Evolutionary conservation across 495 filamentous ascomycete species (phyloP).

Genomic region (Aspergillus nidulans): DNA sequence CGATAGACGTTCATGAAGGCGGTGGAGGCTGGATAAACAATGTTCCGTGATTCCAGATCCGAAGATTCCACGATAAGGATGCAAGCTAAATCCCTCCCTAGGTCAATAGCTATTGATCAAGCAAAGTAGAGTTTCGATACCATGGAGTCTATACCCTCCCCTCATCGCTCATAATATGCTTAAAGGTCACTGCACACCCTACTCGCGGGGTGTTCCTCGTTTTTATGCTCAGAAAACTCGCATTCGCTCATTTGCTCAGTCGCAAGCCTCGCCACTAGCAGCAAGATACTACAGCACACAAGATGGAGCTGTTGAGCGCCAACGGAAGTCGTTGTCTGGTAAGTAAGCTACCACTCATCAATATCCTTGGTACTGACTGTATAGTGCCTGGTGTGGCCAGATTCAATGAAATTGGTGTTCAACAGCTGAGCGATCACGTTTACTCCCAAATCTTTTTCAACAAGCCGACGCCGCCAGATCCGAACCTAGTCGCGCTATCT

Average conservation of each 20-base stretch:
- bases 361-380: conserved; percentile 17
- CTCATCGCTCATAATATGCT: conserved; percentile 15
- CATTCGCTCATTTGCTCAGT: conserved; percentile 14
- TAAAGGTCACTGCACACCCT: conserved; percentile 32
- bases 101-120: conserved; percentile 1
- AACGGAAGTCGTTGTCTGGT: conserved; percentile 35
- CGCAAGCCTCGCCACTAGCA: conserved; percentile 15
- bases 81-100: background rate
- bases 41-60: background rate
- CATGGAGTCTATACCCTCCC: conserved; percentile 13
- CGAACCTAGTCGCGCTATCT: conserved; percentile 71
- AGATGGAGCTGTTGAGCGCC: conserved; percentile 15
- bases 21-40: background rate
- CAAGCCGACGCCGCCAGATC: conserved; percentile 51
- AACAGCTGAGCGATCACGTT: conserved; percentile 80
- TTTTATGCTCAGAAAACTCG: conserved; percentile 27
- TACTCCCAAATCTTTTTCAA: conserved; percentile 78
- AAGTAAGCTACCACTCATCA: conserved; percentile 1
- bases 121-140: conserved; percentile 20
- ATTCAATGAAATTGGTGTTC: conserved; percentile 89
- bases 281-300: conserved; percentile 25
- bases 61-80: background rate
- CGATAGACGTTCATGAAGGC: background rate
- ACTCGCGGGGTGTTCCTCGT: conserved; percentile 31
- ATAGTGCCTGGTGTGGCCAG: conserved; percentile 58